Evolutionary conservation across 2,329 filamentous ascomycete genomes (phyloP), one percentile per base, ranked within the genome.

Genomic region (Diaporthe sp.): DNA sequence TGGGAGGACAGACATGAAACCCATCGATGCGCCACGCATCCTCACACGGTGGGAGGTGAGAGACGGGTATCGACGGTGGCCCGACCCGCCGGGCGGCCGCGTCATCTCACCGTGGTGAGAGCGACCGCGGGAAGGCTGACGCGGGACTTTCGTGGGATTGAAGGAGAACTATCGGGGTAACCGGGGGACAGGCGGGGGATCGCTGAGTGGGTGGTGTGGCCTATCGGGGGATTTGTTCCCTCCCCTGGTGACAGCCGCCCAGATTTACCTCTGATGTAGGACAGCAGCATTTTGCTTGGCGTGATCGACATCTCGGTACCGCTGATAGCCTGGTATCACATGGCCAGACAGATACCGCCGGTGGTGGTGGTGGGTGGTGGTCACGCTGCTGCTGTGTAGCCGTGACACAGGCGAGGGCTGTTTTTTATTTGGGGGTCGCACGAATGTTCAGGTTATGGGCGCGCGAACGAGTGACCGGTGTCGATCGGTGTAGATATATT

Each of bases 81-180:
- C 63, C 63, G 63, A 51, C 63, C 63, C 63, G 63, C 63, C 63
- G 63, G 63, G 44, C 63, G 63, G 63, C 63, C 44, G 63, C 63
- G 63, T 66, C n/a, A 66, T 66, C 63, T 51, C 32, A 27, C 44
- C n/a, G 44, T 37, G 44, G n/a, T 22, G n/a, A 25, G 22, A n/a
- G 17, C 17, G 13, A 51, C 13, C 17, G 25, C 58, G 32, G 39
- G 22, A 22, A 22, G 22, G 30, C 61, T 66, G 44, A 50, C 19
- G 17, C 44, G 30, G 44, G 30, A 19, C 42, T 51, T 27, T 25
- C 12, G 17, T n/a, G 61, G 30, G 13, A 13, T 51, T 19, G 6
- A 37, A 19, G 9, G 12, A 35, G 6, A 50, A n/a, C 22, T 22
- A 50, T 50, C 44, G 44, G 59, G 17, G 22, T 59, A 4, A 19